Conservation (phyloP, 441 rosid species). For the Metrosideros polymorpha region DNA sequence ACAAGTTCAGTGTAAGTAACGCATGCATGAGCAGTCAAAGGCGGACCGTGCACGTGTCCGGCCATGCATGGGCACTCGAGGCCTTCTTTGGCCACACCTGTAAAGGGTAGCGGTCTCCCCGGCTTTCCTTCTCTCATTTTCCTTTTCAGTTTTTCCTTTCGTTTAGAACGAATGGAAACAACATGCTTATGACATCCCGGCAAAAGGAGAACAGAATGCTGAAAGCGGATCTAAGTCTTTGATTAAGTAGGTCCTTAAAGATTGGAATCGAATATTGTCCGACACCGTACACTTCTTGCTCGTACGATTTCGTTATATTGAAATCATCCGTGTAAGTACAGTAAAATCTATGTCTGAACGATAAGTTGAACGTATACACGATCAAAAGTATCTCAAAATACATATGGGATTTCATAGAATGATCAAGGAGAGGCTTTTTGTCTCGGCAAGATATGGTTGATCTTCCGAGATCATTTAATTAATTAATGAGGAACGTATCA, state of each 20-base stretch:
- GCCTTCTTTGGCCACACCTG: not conserved
- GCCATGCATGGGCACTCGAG: not conserved
- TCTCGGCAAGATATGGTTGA: not conserved
- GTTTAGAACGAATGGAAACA: not conserved
- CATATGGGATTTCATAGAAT: too few species aligned
- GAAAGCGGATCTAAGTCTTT: not conserved
- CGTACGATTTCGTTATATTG: not conserved
- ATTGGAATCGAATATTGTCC: not conserved
- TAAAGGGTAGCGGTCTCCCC: not conserved
- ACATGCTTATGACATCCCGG: not conserved
- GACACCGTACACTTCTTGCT: not conserved
- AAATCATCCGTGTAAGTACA: not conserved
- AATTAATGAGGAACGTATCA: not conserved
- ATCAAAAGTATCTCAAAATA: not conserved
- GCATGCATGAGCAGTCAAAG: not conserved
- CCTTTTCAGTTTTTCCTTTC: not conserved
- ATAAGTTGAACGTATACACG: not conserved
- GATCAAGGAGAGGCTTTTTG: not conserved
- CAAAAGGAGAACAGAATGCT: not conserved
- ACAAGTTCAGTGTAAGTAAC: conserved; percentile 53
- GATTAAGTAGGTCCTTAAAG: not conserved
- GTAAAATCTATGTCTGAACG: not conserved
- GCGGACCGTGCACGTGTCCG: not conserved
- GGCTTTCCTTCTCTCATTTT: not conserved
- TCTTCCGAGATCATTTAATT: not conserved